Percentiles rank a stretch among this genome's conserved stretches.
These are phyloP conservation scores for Diaporthe eres DNA, from an alignment of 2,329 filamentous ascomycete genomes.

Conservation along the genomic window DNA sequence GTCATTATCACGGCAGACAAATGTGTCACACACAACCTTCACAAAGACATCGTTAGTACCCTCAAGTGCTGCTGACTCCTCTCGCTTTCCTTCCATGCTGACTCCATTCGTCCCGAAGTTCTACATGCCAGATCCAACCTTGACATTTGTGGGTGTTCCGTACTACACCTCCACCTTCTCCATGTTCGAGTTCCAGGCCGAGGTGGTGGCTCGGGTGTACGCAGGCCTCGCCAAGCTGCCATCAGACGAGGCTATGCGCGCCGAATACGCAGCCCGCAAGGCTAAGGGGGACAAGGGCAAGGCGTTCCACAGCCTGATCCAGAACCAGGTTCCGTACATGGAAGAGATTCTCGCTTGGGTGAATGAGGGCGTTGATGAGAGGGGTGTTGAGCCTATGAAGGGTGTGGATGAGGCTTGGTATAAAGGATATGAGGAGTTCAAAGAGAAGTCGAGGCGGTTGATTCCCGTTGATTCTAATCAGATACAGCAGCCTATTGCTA, in stretches of 20 bases:
- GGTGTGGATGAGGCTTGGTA: conserved; percentile 53
- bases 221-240: conserved; percentile 66
- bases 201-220: conserved; percentile 70
- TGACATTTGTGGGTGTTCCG: conserved; percentile 75
- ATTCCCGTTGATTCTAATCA: conserved; percentile 32
- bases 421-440: conserved; percentile 43
- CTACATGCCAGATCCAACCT: conserved; percentile 76
- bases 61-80: too few species aligned
- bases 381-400: conserved; percentile 47
- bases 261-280: conserved; percentile 51
- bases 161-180: conserved; percentile 78
- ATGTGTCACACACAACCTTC: conserved; percentile 74
- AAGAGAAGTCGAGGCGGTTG: conserved; percentile 39
- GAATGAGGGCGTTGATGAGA: conserved; percentile 43
- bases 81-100: background rate
- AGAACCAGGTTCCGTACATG: conserved; percentile 48
- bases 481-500: conserved; percentile 40
- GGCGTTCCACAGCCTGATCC: conserved; percentile 54
- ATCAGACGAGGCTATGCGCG: conserved; percentile 53
- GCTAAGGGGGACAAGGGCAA: conserved; percentile 51
- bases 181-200: conserved; percentile 79
- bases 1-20: conserved; percentile 75
- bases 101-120: conserved; percentile 54
- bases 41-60: conserved; percentile 70
- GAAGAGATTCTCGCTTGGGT: conserved; percentile 47